phyloP scores from a whole-genome alignment of 176 grass and related monocot species.

The Saccharum officinarum region DNA sequence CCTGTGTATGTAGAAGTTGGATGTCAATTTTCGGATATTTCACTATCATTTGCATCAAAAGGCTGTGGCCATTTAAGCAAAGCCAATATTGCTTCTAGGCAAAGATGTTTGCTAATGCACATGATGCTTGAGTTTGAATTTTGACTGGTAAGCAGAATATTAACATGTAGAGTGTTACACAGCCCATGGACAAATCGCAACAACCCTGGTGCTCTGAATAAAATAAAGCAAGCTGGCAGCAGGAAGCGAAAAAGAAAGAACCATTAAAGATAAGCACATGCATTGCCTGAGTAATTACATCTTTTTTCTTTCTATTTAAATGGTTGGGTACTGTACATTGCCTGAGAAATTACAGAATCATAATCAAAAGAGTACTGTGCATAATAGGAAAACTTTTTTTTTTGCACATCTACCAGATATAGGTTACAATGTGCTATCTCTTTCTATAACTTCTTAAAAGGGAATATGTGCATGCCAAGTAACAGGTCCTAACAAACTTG shows the following conservation, averaged over 20 bases:
- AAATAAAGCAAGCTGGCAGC: constrained; percentile 45
- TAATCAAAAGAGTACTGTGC: not conserved
- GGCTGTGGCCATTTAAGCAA: constrained; percentile 4
- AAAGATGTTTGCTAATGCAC: constrained; percentile 40
- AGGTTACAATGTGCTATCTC: constrained; percentile 15
- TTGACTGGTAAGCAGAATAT: constrained; percentile 25
- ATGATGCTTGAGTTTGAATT: constrained; percentile 34
- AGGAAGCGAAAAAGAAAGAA: constrained; percentile 40
- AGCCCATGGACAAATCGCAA: not conserved
- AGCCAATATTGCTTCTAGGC: constrained; percentile 31
- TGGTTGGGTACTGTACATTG: not conserved
- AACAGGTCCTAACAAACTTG: constrained; percentile 33
- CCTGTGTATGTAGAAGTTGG: constrained; percentile 42
- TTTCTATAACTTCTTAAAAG: constrained; percentile 20
- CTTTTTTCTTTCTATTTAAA: constrained; percentile 31
- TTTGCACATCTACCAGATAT: not conserved
- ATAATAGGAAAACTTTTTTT: not conserved
- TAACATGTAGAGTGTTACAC: not conserved
- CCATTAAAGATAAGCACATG: constrained; percentile 48
- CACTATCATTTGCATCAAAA: constrained; percentile 6
- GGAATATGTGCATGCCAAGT: constrained; percentile 49
- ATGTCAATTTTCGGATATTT: constrained; percentile 16
- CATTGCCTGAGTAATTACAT: constrained; percentile 18
- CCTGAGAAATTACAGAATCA: not conserved
- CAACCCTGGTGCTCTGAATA: constrained; percentile 8